Percentiles rank a stretch among this genome's conserved stretches.
Evolutionary conservation across 2,329 filamentous ascomycete species (phyloP).

Genomic region (Sarocladium oryzae): DNA sequence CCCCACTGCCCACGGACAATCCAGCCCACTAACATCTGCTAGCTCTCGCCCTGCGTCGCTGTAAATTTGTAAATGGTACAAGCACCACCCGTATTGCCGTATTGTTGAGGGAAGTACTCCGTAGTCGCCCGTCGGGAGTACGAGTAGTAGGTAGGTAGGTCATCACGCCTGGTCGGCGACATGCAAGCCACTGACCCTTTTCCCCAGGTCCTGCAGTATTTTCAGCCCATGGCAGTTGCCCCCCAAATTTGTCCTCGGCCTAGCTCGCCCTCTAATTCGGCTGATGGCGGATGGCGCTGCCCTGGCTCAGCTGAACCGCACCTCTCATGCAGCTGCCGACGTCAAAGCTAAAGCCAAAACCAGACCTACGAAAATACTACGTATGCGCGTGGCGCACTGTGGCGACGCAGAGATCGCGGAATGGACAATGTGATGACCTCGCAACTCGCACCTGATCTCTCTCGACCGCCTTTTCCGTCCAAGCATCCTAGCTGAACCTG

Average conservation of each 20-base stretch:
- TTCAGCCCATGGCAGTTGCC: slow-evolving; percentile 7
- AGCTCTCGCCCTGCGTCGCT: no score
- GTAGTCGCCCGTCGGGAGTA: no score
- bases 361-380: no score
- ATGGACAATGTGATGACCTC: no score
- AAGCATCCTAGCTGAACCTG: neutral
- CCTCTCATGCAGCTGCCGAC: neutral
- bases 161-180: no score
- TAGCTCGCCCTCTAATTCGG: neutral
- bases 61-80: no score
- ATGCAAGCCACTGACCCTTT: neutral
- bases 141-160: no score
- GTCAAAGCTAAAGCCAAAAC: neutral
- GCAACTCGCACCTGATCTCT: no score
- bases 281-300: neutral
- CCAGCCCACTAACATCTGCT: no score
- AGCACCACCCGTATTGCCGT: no score
- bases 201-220: neutral
- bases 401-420: neutral
- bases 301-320: neutral
- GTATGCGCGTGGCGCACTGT: neutral
- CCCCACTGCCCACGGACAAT: no score
- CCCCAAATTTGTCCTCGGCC: neutral
- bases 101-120: no score
- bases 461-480: neutral